phyloP scores from a whole-genome alignment of 192 early-diverging fungal species.

The Backusella circina region DNA sequence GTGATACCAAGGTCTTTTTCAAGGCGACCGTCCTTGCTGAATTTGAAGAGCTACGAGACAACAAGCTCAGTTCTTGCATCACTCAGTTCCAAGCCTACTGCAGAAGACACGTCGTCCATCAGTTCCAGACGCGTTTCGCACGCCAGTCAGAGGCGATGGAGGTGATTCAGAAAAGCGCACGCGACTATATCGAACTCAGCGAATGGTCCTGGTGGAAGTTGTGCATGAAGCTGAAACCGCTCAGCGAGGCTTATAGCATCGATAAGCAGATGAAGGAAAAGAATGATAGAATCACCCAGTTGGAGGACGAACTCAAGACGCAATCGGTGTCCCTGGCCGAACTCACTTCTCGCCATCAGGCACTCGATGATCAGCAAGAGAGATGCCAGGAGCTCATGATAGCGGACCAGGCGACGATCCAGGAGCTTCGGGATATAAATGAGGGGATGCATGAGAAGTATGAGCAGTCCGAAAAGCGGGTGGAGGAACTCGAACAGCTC shows the following conservation, averaged over 20 bases:
- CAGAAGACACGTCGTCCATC: conserved; percentile 80
- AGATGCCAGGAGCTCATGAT: conserved; percentile 15
- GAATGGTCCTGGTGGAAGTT: conserved; percentile 98
- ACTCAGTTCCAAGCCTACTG: conserved; percentile 83
- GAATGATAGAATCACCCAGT: background rate
- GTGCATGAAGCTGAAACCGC: conserved; percentile 57
- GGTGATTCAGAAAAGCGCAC: conserved; percentile 92
- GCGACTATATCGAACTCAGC: conserved; percentile 82
- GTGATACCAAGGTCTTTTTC: conserved; percentile 96
- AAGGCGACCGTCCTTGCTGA: conserved; percentile 90
- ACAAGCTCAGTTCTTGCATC: conserved; percentile 79
- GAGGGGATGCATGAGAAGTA: conserved; percentile 11
- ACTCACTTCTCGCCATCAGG: background rate
- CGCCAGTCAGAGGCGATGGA: conserved; percentile 82
- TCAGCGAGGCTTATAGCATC: conserved; percentile 9
- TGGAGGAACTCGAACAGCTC: background rate
- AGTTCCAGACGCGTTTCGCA: conserved; percentile 41
- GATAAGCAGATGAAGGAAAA: conserved; percentile 18
- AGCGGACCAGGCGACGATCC: conserved; percentile 5
- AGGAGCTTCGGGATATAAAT: conserved; percentile 27
- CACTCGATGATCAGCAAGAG: conserved; percentile 9
- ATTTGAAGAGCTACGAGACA: conserved; percentile 89
- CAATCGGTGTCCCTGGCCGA: background rate
- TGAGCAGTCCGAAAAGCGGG: conserved; percentile 6
- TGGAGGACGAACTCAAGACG: background rate